Evolutionary conservation across 2,329 filamentous ascomycete genomes (phyloP).

Genomic region (Arthrobotrys sinensis): DNA sequence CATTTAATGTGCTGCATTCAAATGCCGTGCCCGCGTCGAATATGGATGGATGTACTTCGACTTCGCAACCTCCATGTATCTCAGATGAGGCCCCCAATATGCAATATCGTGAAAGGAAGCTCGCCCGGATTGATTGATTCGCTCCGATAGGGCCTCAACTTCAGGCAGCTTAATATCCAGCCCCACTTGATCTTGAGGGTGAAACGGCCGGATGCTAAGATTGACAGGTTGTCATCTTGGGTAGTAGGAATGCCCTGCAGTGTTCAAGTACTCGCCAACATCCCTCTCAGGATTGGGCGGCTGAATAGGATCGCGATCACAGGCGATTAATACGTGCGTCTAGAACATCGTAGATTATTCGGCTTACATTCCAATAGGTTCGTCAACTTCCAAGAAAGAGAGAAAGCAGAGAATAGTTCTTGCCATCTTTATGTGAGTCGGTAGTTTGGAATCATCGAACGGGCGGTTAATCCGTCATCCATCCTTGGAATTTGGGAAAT

Average conservation of each 20-base stretch:
- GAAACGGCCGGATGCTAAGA: background rate
- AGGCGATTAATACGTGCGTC: background rate
- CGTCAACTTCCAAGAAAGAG: background rate
- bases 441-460: background rate
- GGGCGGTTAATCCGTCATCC: background rate
- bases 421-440: background rate
- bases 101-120: background rate
- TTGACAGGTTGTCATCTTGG: background rate
- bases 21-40: background rate
- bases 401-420: background rate
- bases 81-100: background rate
- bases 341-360: background rate
- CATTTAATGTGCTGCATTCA: background rate
- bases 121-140: background rate
- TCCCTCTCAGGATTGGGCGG: background rate
- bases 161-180: too few relatives aligned
- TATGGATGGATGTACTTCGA: background rate
- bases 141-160: background rate
- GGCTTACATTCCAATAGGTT: constrained; percentile 16
- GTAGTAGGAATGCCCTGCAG: background rate
- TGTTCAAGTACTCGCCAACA: background rate
- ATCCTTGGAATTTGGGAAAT: background rate
- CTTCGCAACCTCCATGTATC: background rate
- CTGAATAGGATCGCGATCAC: background rate
- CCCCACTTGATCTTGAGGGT: background rate